Base-by-base conservation (phyloP, 768 basidiomycete species). In the Melanogaster broomeanus region DNA sequence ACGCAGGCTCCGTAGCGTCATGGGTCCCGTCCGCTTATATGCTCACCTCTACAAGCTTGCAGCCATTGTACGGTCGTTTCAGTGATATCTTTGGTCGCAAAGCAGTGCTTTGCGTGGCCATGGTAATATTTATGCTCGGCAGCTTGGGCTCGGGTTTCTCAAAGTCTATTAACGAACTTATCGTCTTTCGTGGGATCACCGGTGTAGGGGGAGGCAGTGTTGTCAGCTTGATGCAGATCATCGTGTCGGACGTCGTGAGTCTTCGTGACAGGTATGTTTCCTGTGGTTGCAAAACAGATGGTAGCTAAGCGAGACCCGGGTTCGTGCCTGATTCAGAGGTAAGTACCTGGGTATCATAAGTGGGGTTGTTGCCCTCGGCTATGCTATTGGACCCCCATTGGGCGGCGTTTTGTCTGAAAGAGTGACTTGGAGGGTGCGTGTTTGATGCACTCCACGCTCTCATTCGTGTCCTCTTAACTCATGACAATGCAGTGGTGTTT, bases 261-360 rank as follows among this genome's bases (percentile, higher is more conserved):
- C 72, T 90, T 37, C 80, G 85, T 21, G 84, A 87, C 4, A 74
- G 84, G 84, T 80, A 45, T 30, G 71, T 62, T 42, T 24, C 35
- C 25, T 47, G 30, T 15, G 2, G 21, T 24, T 33, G n/a, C 2
- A 8, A 27, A 8, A 4, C 8, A 9, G 7, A n/a, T 25, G 3
- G 4, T 45, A 21, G 8, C 42, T 22, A 44, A 27, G 21, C 31
- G 30, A 30, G 31, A 12, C 28, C 13, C 4, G 16, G 10, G 15
- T 15, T 4, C 13, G 52, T 45, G 25, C 8, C 4, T 27, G 4
- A 27, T 44, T 16, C 53, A 84, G 83, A 55, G 87, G 87, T 22
- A 89, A 89, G 69, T 90, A 88, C 59, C 85, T 88, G 58, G 88
- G 88, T 1, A 85, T n/a, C n/a, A 83, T 86, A 18, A 81, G 83